Conservation (phyloP, 1,284 basidiomycete genomes). For the Cutaneotrichosporon dermatis region DNA sequence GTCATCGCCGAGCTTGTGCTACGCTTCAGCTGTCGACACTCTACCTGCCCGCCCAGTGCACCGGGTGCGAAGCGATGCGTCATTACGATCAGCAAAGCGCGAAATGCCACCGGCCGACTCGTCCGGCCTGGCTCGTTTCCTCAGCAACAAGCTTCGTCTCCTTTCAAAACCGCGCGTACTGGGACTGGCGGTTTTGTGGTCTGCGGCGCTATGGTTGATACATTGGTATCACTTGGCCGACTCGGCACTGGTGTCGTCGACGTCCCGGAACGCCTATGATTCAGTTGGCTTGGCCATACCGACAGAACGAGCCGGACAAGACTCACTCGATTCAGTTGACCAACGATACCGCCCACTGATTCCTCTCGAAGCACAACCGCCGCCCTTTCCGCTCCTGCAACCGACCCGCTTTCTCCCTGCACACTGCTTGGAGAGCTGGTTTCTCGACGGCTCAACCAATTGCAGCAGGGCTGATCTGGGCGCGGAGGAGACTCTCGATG, state of each 20-base stretch:
- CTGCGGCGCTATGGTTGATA: too few relatives aligned
- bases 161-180: too few relatives aligned
- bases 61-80: neutral
- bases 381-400: constrained; percentile 36
- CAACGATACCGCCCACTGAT: constrained; percentile 31
- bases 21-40: neutral
- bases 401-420: constrained; percentile 40
- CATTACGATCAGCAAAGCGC: too few relatives aligned
- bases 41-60: neutral
- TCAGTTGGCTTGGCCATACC: too few relatives aligned
- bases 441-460: constrained; percentile 35
- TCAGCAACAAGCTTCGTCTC: too few relatives aligned
- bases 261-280: too few relatives aligned
- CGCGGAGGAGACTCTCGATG: constrained; percentile 40
- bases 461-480: constrained; percentile 36
- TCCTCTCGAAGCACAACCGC: constrained; percentile 26
- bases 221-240: too few relatives aligned
- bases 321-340: constrained; percentile 31
- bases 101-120: too few relatives aligned
- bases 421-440: constrained; percentile 43
- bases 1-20: neutral
- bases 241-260: too few relatives aligned
- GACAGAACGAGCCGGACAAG: constrained; percentile 15
- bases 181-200: too few relatives aligned
- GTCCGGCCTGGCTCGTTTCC: neutral